Conservation (phyloP, 2,329 filamentous ascomycete species). For the Penicillium polonicum region DNA sequence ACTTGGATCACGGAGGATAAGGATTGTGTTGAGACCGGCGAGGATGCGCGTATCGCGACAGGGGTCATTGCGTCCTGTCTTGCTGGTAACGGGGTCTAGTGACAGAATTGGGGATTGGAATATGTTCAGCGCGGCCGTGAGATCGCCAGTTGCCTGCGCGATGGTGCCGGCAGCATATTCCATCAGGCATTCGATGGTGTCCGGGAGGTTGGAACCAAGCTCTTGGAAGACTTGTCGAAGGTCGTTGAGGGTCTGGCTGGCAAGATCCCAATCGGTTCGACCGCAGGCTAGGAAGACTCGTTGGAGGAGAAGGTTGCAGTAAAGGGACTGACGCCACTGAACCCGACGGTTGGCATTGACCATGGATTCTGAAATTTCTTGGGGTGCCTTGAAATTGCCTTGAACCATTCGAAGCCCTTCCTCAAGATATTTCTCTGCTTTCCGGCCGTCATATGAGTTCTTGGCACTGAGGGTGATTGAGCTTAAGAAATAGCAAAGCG, state of each 20-base stretch:
- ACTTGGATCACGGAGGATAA: constrained; percentile 66
- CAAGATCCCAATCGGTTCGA: constrained; percentile 67
- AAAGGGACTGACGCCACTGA: constrained; percentile 64
- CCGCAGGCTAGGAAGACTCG: constrained; percentile 68
- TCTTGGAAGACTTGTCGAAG: constrained; percentile 51
- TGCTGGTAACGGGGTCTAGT: constrained; percentile 45
- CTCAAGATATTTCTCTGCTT: constrained; percentile 56
- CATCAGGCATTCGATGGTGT: constrained; percentile 54
- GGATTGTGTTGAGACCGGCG: constrained; percentile 62
- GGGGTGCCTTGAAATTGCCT: constrained; percentile 43
- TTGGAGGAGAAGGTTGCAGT: constrained; percentile 69
- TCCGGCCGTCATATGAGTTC: constrained; percentile 54
- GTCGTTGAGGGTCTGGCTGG: constrained; percentile 57
- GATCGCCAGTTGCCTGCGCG: constrained; percentile 72
- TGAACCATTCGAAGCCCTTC: constrained; percentile 56
- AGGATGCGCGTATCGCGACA: constrained; percentile 66
- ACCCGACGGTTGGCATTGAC: constrained; percentile 58
- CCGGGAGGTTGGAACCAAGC: constrained; percentile 41
- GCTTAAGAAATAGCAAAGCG: constrained; percentile 59
- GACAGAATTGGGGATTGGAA: constrained; percentile 64
- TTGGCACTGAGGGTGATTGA: constrained; percentile 56
- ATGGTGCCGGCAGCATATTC: constrained; percentile 74
- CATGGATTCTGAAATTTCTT: constrained; percentile 53
- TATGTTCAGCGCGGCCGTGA: constrained; percentile 64
- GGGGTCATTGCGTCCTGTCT: constrained; percentile 48